A percentile compares a stretch with the other conserved stretches of the same genome.
Evolutionary conservation across 306 rosid genomes (phyloP).

Genomic region (Cucurbita pepo): DNA sequence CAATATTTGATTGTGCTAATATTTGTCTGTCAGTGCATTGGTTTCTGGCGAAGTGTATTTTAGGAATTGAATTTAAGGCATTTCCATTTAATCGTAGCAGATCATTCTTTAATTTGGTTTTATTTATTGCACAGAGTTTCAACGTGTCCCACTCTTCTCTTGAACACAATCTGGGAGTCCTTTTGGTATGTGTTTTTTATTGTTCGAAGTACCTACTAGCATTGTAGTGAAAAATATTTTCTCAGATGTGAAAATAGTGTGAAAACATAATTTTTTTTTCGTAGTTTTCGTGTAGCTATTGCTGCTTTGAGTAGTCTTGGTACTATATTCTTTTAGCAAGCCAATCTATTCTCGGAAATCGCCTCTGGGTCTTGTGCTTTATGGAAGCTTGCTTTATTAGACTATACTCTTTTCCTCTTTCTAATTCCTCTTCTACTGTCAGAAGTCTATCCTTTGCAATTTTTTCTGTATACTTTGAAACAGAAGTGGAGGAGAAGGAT

Average conservation of each 20-base stretch:
- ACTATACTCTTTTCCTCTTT: not conserved
- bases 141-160: constrained; percentile 24
- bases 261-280: not conserved
- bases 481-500: not conserved
- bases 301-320: not conserved
- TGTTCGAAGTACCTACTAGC: not conserved
- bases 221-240: not conserved
- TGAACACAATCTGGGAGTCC: constrained; percentile 73
- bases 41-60: not conserved
- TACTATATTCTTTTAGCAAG: not conserved
- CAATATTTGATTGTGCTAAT: not conserved
- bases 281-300: not conserved
- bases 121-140: constrained; percentile 42
- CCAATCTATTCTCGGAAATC: not conserved
- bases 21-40: not conserved
- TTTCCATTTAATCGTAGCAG: not conserved
- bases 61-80: not conserved
- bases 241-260: not conserved
- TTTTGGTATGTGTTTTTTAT: constrained; percentile 53
- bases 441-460: not conserved
- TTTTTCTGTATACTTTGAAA: not conserved
- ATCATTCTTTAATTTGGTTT: constrained; percentile 3
- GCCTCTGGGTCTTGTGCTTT: too few relatives aligned
- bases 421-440: not conserved
- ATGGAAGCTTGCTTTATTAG: not conserved